Conservation (phyloP, 78 protist genomes). For the Mastigamoeba balamuthi region DNA sequence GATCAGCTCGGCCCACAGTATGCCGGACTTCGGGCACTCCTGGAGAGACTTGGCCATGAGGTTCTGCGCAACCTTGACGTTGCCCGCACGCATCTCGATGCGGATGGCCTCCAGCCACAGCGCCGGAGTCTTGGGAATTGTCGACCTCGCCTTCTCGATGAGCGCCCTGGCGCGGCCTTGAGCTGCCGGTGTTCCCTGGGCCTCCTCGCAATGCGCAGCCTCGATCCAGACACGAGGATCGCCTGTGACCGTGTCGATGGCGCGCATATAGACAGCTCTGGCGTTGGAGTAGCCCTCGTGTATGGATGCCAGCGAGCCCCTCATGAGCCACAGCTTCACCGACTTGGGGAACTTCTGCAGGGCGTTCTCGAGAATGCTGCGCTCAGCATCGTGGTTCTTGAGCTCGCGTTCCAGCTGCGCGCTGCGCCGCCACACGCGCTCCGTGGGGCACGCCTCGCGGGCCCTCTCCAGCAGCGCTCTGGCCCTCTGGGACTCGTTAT, state of each 20-base stretch:
- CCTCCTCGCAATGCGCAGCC: slow-evolving; percentile 40
- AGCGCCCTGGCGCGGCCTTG: slow-evolving; percentile 52
- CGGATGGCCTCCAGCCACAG: slow-evolving; percentile 64
- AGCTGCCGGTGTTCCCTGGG: neutral
- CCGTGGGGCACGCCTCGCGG: slow-evolving; percentile 36
- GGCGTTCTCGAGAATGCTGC: slow-evolving; percentile 24
- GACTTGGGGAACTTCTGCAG: slow-evolving; percentile 30
- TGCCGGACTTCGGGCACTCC: slow-evolving; percentile 75
- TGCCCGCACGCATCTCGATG: slow-evolving; percentile 22
- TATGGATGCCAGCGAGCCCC: slow-evolving; percentile 53
- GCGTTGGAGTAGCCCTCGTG: slow-evolving; percentile 25
- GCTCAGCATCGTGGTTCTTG: slow-evolving; percentile 15
- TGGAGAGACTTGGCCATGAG: slow-evolving; percentile 65
- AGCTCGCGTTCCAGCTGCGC: slow-evolving; percentile 74
- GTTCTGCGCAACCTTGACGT: slow-evolving; percentile 22
- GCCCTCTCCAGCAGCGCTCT: slow-evolving; percentile 46
- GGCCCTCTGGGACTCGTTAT: slow-evolving; percentile 50
- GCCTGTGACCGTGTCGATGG: slow-evolving; percentile 19
- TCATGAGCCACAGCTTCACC: slow-evolving; percentile 78
- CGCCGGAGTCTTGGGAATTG: slow-evolving; percentile 30
- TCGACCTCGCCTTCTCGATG: slow-evolving; percentile 52
- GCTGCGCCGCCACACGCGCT: slow-evolving; percentile 83
- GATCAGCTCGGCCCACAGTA: slow-evolving; percentile 81
- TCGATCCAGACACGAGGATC: slow-evolving; percentile 69
- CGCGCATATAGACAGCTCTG: slow-evolving; percentile 24